Percentiles rank a stretch among this genome's conserved stretches.
Evolutionary conservation across 2,329 filamentous ascomycete species (phyloP).

Genomic region (Coniochaeta sp.): DNA sequence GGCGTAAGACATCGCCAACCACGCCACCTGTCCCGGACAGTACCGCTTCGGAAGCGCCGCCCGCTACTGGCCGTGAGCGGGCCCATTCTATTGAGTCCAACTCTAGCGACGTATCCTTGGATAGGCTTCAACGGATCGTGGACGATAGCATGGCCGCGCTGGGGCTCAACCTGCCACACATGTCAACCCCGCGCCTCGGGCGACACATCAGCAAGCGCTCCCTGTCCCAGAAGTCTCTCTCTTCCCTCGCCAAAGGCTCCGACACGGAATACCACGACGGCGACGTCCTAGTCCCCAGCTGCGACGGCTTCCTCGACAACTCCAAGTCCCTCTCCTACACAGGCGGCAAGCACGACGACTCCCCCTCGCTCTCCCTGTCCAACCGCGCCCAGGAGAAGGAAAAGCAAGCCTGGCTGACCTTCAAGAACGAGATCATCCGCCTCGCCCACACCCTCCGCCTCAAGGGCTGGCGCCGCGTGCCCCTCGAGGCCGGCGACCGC

Average conservation of each 20-base stretch:
- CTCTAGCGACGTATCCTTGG: constrained; percentile 65
- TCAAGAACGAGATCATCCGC: constrained; percentile 88
- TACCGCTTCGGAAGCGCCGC: constrained; percentile 10
- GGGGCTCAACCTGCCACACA: constrained; percentile 30
- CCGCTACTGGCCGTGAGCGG: constrained; percentile 18
- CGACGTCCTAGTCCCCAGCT: constrained; percentile 77
- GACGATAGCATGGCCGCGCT: constrained; percentile 56
- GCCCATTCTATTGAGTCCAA: constrained; percentile 57
- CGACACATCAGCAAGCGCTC: constrained; percentile 38
- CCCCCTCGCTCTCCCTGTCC: constrained; percentile 16
- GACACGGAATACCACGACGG: constrained; percentile 81
- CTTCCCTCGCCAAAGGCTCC: constrained; percentile 44
- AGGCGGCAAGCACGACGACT: constrained; percentile 44
- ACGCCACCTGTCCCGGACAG: constrained; percentile 7
- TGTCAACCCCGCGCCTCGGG: constrained; percentile 29
- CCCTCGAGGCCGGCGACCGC: constrained; percentile 60
- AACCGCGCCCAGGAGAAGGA: constrained; percentile 56
- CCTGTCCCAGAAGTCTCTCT: constrained; percentile 22
- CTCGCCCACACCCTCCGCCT: constrained; percentile 81
- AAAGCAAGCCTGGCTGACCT: constrained; percentile 69
- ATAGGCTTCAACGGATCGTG: constrained; percentile 73
- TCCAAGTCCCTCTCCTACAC: constrained; percentile 77
- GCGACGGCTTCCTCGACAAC: constrained; percentile 82
- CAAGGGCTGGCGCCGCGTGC: constrained; percentile 84
- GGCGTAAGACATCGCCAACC: constrained; percentile 19